Conservation (phyloP, 2,329 filamentous ascomycete species). For the Phyllosticta ampelicida region DNA sequence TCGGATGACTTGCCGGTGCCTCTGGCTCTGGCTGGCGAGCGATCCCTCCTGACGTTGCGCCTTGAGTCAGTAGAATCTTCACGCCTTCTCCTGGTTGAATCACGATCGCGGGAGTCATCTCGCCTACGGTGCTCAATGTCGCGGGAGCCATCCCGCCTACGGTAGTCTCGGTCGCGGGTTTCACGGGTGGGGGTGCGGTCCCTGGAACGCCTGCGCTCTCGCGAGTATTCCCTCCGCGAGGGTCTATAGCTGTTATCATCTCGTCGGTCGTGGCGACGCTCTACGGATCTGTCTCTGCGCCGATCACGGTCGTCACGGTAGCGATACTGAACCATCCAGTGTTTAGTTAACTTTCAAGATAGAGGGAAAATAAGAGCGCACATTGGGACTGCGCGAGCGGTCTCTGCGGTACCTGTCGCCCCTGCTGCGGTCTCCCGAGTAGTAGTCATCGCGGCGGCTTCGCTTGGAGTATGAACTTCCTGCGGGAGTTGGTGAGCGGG, state of each 20-base stretch:
- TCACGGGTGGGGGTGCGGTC: slow-evolving; percentile 38
- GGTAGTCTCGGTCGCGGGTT: slow-evolving; percentile 44
- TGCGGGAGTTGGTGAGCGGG: slow-evolving; percentile 85
- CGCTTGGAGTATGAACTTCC: slow-evolving; percentile 62
- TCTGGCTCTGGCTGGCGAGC: slow-evolving; percentile 14
- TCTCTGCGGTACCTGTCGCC: slow-evolving; percentile 36
- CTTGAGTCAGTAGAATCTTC: slow-evolving; percentile 20
- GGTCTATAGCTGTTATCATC: slow-evolving; percentile 56
- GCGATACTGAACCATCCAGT: not conserved
- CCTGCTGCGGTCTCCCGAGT: slow-evolving; percentile 28
- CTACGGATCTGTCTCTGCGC: slow-evolving; percentile 55
- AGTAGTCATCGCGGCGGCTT: slow-evolving; percentile 20
- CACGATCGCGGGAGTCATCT: slow-evolving; percentile 41
- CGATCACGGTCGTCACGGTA: slow-evolving; percentile 6
- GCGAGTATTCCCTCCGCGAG: slow-evolving; percentile 45
- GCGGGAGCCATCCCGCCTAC: slow-evolving; percentile 62
- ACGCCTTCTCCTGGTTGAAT: not conserved
- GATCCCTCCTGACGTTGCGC: slow-evolving; percentile 18
- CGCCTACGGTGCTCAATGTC: slow-evolving; percentile 53
- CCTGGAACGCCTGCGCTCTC: slow-evolving; percentile 55
- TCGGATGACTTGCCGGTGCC: slow-evolving; percentile 3
- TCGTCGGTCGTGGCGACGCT: slow-evolving; percentile 41
- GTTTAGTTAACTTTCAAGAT: not conserved
- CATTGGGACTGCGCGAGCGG: slow-evolving; percentile 52
- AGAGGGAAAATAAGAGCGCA: slow-evolving; percentile 24